Base-by-base conservation (phyloP, 495 filamentous ascomycete genomes). In the Tuber aestivum region DNA sequence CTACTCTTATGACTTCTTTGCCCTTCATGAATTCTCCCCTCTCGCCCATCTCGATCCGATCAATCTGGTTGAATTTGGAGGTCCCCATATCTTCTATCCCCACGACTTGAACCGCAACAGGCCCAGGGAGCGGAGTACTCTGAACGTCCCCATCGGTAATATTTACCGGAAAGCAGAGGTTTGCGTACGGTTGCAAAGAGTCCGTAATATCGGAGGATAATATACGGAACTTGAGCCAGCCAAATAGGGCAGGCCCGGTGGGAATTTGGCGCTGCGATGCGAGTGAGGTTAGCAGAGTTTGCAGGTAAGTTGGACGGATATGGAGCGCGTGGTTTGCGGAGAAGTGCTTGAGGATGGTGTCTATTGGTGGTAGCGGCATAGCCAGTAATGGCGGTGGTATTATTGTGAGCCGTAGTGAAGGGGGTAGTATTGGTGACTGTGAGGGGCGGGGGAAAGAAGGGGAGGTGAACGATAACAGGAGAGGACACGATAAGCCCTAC, bases 1-100 rank as follows among this genome's bases (percentile, higher is more conserved):
- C 84, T 1, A 91, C 87, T 3, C 95, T 87, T 23, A 99, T 89
- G 37, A 97, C 89, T 83, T 97, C 93, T 10, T 94, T 83, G 1
- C 95, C 95, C 40, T 91, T 88, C 16, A 91, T 92, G 48, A 88
- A 89, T 83, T 98, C 95, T 3, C 95, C 95, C 12, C 94, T 87
- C 83, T 94, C 92, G 14, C 89, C 85, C 69, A 92, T 90, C 83
- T 99, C 95, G 38, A 98, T 87, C 35, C 89, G 89, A 80, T 97
- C 94, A 56, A 97, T 88, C 80, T 97, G 92, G 79, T 91, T 90
- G 92, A 94, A 94, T 35, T 91, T 86, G 79, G 91, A 92, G 21
- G 87, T 87, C 21, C 90, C 87, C 61, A 98, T 86, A 80, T 97
- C 94, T 80, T 94, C 92, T 27, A 97, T 87, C 70, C 93, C 93